These are phyloP conservation scores for Colletotrichum sp. DNA, from an alignment of 2,329 filamentous ascomycete species.

Conservation along the genomic window DNA sequence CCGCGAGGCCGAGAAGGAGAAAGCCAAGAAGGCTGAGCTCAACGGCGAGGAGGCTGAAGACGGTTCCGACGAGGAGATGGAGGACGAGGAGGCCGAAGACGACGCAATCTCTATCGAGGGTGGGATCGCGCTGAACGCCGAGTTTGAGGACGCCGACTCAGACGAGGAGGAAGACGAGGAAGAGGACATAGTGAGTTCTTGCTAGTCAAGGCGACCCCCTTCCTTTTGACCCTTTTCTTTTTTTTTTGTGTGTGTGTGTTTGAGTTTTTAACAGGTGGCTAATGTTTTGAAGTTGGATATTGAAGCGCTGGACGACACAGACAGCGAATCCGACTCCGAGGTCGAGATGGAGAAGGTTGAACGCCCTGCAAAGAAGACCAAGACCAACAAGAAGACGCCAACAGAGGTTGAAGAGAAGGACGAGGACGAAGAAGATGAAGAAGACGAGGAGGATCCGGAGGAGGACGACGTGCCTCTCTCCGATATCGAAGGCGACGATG, in stretches of 20 bases:
- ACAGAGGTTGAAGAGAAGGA: conserved; percentile 45
- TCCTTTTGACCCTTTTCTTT: background rate
- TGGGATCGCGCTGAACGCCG: conserved; percentile 27
- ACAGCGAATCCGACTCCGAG: conserved; percentile 69
- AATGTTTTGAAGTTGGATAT: conserved; percentile 49
- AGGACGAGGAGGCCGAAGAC: conserved; percentile 29
- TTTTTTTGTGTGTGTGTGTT: background rate
- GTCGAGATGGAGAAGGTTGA: conserved; percentile 77
- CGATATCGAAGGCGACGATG: conserved; percentile 78
- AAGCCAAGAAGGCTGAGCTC: conserved; percentile 30
- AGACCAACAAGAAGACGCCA: conserved; percentile 36
- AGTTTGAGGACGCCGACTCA: conserved; percentile 17
- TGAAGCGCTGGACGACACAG: conserved; percentile 64
- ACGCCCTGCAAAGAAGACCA: conserved; percentile 51
- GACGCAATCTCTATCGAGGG: conserved; percentile 30
- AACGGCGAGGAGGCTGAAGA: conserved; percentile 21
- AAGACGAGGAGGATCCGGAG: conserved; percentile 66
- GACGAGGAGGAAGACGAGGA: conserved; percentile 26
- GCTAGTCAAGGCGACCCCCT: background rate
- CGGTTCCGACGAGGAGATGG: conserved; percentile 34
- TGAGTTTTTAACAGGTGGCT: background rate
- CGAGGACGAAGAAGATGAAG: conserved; percentile 51
- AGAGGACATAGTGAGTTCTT: conserved; percentile 23
- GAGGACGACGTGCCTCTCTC: conserved; percentile 90
- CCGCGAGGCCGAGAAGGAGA: conserved; percentile 36